Evolutionary conservation across 306 rosid genomes (phyloP).

Genomic region (Ammopiptanthus mongolicus): DNA sequence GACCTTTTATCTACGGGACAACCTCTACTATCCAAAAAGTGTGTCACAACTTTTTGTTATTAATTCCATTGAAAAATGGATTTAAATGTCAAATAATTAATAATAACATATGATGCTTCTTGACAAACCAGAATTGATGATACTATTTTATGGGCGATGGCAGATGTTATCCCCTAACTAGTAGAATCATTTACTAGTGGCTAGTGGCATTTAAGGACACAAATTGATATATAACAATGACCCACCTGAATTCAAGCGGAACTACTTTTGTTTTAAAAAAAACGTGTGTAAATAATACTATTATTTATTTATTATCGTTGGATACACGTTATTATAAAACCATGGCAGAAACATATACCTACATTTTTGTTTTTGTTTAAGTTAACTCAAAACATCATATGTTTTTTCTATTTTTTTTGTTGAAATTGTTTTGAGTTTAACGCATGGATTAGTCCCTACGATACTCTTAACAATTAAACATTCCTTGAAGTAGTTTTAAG

Average conservation of each 20-base stretch:
- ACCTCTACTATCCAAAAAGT: too few relatives aligned
- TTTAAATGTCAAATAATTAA: too few relatives aligned
- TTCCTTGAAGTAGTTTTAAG: neutral
- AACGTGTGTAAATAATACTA: neutral
- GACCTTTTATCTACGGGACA: too few relatives aligned
- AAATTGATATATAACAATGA: neutral
- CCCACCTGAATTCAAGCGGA: neutral
- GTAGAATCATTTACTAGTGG: neutral
- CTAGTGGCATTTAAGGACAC: neutral
- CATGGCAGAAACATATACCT: too few relatives aligned
- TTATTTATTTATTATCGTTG: neutral
- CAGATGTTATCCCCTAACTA: neutral
- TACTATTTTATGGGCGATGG: too few relatives aligned
- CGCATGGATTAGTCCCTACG: neutral
- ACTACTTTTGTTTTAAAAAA: neutral
- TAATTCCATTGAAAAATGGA: too few relatives aligned
- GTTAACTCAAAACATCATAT: neutral
- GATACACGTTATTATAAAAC: neutral
- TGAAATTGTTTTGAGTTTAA: neutral
- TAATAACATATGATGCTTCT: too few relatives aligned
- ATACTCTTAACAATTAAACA: neutral
- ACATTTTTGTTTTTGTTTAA: too few relatives aligned
- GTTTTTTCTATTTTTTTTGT: too few relatives aligned
- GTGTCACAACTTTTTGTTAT: too few relatives aligned
- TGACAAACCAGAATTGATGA: too few relatives aligned